A percentile compares a stretch with the other conserved stretches of the same genome.
These are phyloP conservation scores for Epichloe sp. DNA, from an alignment of 2,329 filamentous ascomycete species.

Conservation along the genomic window DNA sequence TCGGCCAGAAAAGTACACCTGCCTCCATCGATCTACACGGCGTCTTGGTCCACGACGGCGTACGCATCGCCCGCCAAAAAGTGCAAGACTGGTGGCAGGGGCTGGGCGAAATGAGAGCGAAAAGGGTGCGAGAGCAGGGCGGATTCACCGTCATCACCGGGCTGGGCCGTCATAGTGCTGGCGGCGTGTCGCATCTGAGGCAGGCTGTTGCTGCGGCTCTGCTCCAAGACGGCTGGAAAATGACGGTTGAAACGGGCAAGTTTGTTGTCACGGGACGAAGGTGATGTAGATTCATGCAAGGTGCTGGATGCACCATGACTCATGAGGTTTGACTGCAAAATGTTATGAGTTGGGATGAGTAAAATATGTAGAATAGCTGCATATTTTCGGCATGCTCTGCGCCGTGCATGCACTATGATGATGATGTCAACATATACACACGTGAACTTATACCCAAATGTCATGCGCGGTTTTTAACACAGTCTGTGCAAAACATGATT, in stretches of 20 bases:
- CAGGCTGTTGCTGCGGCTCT: slow-evolving; percentile 69
- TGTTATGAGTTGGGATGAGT: too few species aligned
- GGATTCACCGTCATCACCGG: slow-evolving; percentile 68
- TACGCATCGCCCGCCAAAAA: slow-evolving; percentile 58
- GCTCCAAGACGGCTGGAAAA: slow-evolving; percentile 68
- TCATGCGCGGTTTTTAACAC: too few species aligned
- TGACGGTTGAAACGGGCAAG: slow-evolving; percentile 58
- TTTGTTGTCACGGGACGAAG: slow-evolving; percentile 53
- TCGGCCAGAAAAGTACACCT: slow-evolving; percentile 50
- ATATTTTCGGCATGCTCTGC: too few species aligned
- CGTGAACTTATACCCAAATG: too few species aligned
- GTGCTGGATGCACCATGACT: too few species aligned
- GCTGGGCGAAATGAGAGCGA: slow-evolving; percentile 50
- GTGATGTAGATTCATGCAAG: slow-evolving; percentile 8
- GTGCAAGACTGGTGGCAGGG: slow-evolving; percentile 65
- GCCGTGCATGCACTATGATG: too few species aligned
- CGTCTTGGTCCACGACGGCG: slow-evolving; percentile 66
- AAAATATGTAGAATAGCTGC: too few species aligned
- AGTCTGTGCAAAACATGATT: too few species aligned
- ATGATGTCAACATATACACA: too few species aligned
- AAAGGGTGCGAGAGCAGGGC: slow-evolving; percentile 32
- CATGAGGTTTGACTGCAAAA: too few species aligned
- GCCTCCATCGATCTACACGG: slow-evolving; percentile 68
- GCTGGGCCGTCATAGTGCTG: slow-evolving; percentile 61
- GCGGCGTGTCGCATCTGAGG: slow-evolving; percentile 63